phyloP scores from a whole-genome alignment of 2,329 filamentous ascomycete genomes.

The Dothidotthia symphoricarpi region DNA sequence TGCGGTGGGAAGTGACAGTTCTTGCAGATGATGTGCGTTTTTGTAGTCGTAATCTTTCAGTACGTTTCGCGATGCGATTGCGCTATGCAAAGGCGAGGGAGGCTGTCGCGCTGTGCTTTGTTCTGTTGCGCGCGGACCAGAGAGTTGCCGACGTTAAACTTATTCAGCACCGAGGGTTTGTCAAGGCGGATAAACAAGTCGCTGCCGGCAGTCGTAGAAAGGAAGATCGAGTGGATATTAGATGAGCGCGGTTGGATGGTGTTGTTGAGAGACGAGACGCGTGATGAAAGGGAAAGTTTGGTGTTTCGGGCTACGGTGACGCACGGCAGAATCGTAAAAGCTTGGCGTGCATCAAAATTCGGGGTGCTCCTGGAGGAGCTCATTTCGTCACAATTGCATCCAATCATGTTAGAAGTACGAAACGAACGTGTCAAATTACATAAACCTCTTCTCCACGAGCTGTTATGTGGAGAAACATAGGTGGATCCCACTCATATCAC shows the following conservation, averaged over 20 bases:
- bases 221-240: slow-evolving; percentile 8
- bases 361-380: no score
- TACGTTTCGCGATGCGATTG: slow-evolving; percentile 1
- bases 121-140: background rate
- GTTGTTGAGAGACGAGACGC: slow-evolving; percentile 19
- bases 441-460: no score
- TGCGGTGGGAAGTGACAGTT: background rate
- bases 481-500: no score
- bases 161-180: no score
- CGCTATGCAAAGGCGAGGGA: slow-evolving; percentile 1
- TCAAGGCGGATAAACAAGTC: slow-evolving; percentile 12
- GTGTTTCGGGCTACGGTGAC: slow-evolving; percentile 27
- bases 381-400: no score
- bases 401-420: no score
- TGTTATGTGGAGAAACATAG: no score
- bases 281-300: slow-evolving; percentile 34
- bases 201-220: slow-evolving; percentile 32
- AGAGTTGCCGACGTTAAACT: no score
- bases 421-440: no score
- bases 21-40: background rate
- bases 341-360: no score
- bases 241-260: slow-evolving; percentile 10
- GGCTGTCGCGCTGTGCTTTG: background rate
- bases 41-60: background rate
- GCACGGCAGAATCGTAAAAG: background rate